Percentiles rank a stretch among this genome's conserved stretches.
phyloP scores from a whole-genome alignment of 1,284 basidiomycete genomes.

The Taiwanofungus camphoratus region DNA sequence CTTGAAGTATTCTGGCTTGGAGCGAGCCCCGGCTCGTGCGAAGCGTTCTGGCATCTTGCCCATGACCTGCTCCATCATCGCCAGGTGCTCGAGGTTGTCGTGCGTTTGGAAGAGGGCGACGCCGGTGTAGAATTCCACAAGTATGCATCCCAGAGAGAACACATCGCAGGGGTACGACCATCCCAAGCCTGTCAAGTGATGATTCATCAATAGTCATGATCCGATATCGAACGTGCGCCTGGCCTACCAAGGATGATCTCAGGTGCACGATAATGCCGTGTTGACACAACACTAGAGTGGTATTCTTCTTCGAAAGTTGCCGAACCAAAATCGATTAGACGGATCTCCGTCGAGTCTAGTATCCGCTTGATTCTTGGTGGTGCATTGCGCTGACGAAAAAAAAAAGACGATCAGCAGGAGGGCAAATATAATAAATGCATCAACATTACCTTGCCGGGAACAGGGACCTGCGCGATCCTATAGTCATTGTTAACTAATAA shows the following conservation, averaged over 20 bases:
- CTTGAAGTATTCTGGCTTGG: conserved; percentile 92
- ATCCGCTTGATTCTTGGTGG: conserved; percentile 65
- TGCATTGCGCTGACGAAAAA: conserved; percentile 47
- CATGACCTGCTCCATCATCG: conserved; percentile 99
- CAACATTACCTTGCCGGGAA: conserved; percentile 50
- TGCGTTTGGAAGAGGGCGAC: conserved; percentile 98
- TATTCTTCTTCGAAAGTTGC: conserved; percentile 99
- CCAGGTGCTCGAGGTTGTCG: conserved; percentile 97
- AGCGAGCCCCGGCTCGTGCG: conserved; percentile 61
- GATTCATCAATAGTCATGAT: not conserved
- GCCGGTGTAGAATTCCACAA: conserved; percentile 98
- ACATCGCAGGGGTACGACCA: conserved; percentile 99
- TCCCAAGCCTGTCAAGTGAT: conserved; percentile 64
- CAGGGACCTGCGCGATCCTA: conserved; percentile 49
- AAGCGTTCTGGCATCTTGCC: conserved; percentile 92
- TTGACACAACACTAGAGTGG: conserved; percentile 96
- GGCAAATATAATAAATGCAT: not conserved
- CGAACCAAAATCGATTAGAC: conserved; percentile 97
- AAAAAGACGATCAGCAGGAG: not conserved
- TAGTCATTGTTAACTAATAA: conserved; percentile 87
- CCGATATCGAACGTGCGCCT: not conserved
- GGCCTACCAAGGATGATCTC: conserved; percentile 94
- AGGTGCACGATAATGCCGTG: conserved; percentile 97
- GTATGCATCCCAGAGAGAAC: conserved; percentile 97
- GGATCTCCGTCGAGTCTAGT: conserved; percentile 86